These are phyloP conservation scores for Vigna nakashimae DNA, from an alignment of 306 rosid species.

Conservation along the genomic window DNA sequence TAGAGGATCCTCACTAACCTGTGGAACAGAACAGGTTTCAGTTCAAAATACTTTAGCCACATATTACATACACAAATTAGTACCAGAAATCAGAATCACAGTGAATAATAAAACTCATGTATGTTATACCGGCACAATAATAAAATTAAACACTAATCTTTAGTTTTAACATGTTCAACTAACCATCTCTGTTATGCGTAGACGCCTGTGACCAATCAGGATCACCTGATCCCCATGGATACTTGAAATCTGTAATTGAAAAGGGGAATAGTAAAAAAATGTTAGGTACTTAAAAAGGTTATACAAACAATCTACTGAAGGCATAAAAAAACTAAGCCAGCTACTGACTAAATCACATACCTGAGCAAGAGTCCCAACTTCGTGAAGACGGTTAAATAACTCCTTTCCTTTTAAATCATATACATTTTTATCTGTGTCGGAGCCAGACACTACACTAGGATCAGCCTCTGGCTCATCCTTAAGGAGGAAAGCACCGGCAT, in stretches of 20 bases:
- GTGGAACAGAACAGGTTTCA: constrained; percentile 45
- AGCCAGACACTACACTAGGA: constrained; percentile 71
- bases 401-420: constrained; percentile 86
- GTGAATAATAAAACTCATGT: constrained; percentile 31
- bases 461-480: constrained; percentile 92
- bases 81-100: constrained; percentile 34
- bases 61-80: neutral
- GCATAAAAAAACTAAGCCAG: constrained; percentile 29
- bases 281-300: constrained; percentile 8
- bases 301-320: constrained; percentile 24
- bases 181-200: constrained; percentile 95
- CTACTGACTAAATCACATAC: constrained; percentile 48
- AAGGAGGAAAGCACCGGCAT: constrained; percentile 96
- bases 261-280: neutral
- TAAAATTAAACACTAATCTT: constrained; percentile 8
- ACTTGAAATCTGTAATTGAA: constrained; percentile 80
- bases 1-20: constrained; percentile 92
- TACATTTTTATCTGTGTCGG: constrained; percentile 76
- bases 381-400: constrained; percentile 86
- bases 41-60: constrained; percentile 20
- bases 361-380: constrained; percentile 99
- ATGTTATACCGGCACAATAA: constrained; percentile 24
- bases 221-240: constrained; percentile 93
- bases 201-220: constrained; percentile 95
- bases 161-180: constrained; percentile 48